Percentiles rank a stretch among this genome's conserved stretches.
Conservation (phyloP, 2,329 filamentous ascomycete genomes). For the Paecilomyces formosus region DNA sequence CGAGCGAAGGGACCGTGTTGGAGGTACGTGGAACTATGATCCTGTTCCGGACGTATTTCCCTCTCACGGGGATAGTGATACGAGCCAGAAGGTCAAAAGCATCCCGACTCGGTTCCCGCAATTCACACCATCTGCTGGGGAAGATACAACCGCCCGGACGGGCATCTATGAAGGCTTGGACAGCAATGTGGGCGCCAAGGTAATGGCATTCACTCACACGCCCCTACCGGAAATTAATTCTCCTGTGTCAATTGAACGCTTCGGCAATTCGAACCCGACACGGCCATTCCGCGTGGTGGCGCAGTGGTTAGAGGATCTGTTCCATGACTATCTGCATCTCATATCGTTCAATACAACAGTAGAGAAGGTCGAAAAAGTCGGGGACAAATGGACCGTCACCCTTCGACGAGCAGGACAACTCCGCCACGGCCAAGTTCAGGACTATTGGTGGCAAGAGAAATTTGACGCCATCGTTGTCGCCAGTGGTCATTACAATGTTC, state of each 20-base stretch:
- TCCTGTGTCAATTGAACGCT: constrained; percentile 10
- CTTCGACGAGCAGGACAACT: constrained; percentile 14
- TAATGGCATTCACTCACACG: constrained; percentile 21
- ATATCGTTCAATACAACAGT: constrained; percentile 26
- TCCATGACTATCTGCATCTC: constrained; percentile 17
- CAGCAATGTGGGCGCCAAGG: constrained; percentile 20
- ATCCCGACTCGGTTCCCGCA: constrained; percentile 12
- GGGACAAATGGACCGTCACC: constrained; percentile 21
- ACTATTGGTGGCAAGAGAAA: constrained; percentile 32
- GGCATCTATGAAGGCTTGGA: constrained; percentile 9
- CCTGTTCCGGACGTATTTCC: constrained; percentile 16
- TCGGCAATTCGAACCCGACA: constrained; percentile 15
- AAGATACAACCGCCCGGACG: not conserved
- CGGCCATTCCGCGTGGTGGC: constrained; percentile 16
- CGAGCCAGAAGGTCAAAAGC: not conserved
- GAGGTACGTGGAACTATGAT: constrained; percentile 25
- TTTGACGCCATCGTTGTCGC: constrained; percentile 39
- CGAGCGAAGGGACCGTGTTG: constrained; percentile 21
- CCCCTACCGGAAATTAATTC: constrained; percentile 17
- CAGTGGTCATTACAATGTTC: constrained; percentile 35
- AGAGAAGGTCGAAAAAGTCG: constrained; percentile 15
- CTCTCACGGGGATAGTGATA: not conserved
- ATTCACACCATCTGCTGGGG: constrained; percentile 7
- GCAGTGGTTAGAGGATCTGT: constrained; percentile 17
- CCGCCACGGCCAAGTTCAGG: constrained; percentile 5